Base-by-base conservation (phyloP, 164 flowering plant genomes). In the Stephania japonica region DNA sequence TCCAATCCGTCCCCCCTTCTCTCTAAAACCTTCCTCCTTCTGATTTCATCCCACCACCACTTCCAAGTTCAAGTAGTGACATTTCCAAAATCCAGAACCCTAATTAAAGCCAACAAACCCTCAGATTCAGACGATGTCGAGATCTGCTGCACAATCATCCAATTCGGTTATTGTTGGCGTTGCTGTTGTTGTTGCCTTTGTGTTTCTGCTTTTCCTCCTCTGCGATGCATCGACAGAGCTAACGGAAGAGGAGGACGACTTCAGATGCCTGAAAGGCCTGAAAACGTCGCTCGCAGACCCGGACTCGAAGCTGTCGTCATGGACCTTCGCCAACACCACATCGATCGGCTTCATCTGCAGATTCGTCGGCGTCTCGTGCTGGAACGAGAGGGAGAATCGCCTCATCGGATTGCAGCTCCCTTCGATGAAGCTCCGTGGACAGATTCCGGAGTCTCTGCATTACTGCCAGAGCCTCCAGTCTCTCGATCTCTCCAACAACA, bases 351-450 rank as follows among this genome's bases (percentile, higher is more conserved):
- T 49, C 69, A 75, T 84, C 70, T 84, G 87, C 75, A 75, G 43
- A 9, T 77, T 84, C 70, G 44, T 18, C 63, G 87, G 87, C 5
- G 85, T 79, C 18, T 21, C 75, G 1, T 84, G 87, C 76, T 84
- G 86, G 86, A 82, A 84, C 78, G 81, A 74, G 67, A 62, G 50
- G 38, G 87, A 84, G 53, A 80, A 74, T 69, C 70, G 84, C 14
- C 7, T 84, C 26, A 66, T 82, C 69, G 71, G 75, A 7, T 69
- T 84, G 11, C 74, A 74, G 26, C 84, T 84, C 65, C 72, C 75
- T 2, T 43, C 70, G 0, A 70, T 76, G 72, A 42, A 25, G 21
- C 80, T 84, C 41, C 1, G 72, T 18, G 85, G 87, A 1, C 11
- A 38, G 19, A 19, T 84, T 16, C 85, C 84, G 6, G 78, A 74